Base-by-base conservation (phyloP, 495 filamentous ascomycete species). In the Penicillium robsamsonii region DNA sequence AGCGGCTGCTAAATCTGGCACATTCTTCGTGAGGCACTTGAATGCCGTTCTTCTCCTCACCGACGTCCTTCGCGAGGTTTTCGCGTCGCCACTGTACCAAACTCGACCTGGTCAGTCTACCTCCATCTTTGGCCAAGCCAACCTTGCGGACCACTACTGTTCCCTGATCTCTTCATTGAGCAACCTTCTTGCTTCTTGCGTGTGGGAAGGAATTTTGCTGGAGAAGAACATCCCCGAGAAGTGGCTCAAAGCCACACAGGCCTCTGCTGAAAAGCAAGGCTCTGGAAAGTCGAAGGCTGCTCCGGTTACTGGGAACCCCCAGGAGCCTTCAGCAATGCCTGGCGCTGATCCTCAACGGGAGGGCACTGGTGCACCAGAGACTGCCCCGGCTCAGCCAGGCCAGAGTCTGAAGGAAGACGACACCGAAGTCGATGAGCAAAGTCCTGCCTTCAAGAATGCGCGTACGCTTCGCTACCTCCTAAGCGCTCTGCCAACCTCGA, bases 181-280 rank as follows among this genome's bases (percentile, higher is more conserved):
- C 9, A 81, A 82, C 27, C 76, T 98, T 29, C 81, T 95, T 55
- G 84, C 87, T 29, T 83, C 84, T 46, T 88, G 91, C 55, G 78
- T 94, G 22, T 87, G 87, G 78, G 95, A 98, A 68, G 89, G 93
- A 56, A 88, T 90, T 30, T 64, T 86, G 0, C 72, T 97, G 20
- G 81, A 87, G 63, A 84, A 85, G 61, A 78, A 70, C 42, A 81
- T 89, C 50, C 86, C 89, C 2, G 77, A 83, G 17, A 75, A 80
- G 33, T 90, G 86, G 84, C 83, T 87, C 57, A 78, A 84, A 61
- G 81, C 82, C 10, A 85, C 84, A 17, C 79, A 78, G 48, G 70
- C 78, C 40, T 79, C 81, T 57, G 75, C 75, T 50, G 69, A 70
- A 47, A 78, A 74, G 9, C 66, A 71, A 43, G 72, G 70, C 46